Conservation (phyloP, 1,284 basidiomycete genomes). For the Cutaneotrichosporon cutaneum region DNA sequence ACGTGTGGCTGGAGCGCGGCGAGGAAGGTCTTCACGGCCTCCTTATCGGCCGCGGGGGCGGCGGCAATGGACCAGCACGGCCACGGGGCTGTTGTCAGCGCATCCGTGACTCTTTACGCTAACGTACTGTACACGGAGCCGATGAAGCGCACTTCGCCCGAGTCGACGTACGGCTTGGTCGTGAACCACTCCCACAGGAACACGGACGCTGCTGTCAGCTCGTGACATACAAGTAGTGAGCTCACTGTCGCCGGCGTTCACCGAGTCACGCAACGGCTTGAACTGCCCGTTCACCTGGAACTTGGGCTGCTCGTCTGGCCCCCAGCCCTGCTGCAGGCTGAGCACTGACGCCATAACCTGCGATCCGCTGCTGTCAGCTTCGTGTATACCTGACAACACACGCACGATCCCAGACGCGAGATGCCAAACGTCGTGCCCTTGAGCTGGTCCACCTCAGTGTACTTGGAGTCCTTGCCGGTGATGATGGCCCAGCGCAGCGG, state of each 20-base stretch:
- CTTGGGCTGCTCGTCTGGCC: slow-evolving; percentile 56
- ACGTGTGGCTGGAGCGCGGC: slow-evolving; percentile 65
- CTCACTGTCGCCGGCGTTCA: slow-evolving; percentile 69
- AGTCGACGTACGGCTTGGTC: slow-evolving; percentile 86
- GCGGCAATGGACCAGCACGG: slow-evolving; percentile 93
- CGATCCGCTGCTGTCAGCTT: slow-evolving; percentile 32
- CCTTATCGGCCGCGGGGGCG: slow-evolving; percentile 61
- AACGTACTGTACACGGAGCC: slow-evolving; percentile 51
- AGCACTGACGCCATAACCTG: slow-evolving; percentile 96
- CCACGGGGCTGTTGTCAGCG: slow-evolving; percentile 73
- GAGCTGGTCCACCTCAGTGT: slow-evolving; percentile 71
- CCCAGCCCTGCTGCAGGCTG: slow-evolving; percentile 81
- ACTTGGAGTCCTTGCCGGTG: slow-evolving; percentile 74
- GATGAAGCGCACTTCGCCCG: slow-evolving; percentile 73
- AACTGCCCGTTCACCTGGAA: slow-evolving; percentile 89
- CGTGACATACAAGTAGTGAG: no score
- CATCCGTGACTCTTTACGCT: background rate
- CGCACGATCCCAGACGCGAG: slow-evolving; percentile 69
- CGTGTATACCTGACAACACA: slow-evolving; percentile 4
- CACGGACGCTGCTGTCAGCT: slow-evolving; percentile 37
- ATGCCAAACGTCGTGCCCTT: slow-evolving; percentile 83
- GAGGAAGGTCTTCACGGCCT: slow-evolving; percentile 63
- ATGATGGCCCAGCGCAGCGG: slow-evolving; percentile 91
- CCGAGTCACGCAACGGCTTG: slow-evolving; percentile 80
- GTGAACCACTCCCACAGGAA: slow-evolving; percentile 93